These are phyloP conservation scores for Glutinoglossum americanum DNA, from an alignment of 495 filamentous ascomycete species.

Conservation along the genomic window DNA sequence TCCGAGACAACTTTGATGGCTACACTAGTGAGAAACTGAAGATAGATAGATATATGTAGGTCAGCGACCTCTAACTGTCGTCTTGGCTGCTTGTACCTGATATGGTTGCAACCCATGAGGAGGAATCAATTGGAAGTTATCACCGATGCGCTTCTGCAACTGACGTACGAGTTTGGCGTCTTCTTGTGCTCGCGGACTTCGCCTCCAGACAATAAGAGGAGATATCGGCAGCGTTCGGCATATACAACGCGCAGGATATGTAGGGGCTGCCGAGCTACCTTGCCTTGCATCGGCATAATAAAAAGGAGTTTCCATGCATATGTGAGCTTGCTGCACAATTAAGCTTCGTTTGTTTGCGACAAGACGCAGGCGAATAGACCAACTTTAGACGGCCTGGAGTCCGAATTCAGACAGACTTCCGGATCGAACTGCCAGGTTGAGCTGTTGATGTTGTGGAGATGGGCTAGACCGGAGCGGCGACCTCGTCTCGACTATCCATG, in stretches of 20 bases:
- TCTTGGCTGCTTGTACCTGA: too few relatives aligned
- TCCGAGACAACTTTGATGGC: too few relatives aligned
- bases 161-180: background rate
- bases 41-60: too few relatives aligned
- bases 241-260: background rate
- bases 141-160: background rate
- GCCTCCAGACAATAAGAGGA: background rate
- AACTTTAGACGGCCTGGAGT: background rate
- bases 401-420: background rate
- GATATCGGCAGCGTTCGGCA: background rate
- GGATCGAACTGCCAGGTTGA: background rate
- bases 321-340: background rate
- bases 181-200: background rate
- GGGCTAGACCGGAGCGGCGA: background rate
- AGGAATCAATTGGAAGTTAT: background rate
- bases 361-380: background rate
- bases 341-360: conserved; percentile 1
- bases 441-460: background rate
- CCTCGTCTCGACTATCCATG: conserved; percentile 9
- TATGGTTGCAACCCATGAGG: too few relatives aligned
- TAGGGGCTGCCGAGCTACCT: background rate
- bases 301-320: background rate
- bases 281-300: background rate
- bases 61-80: too few relatives aligned
- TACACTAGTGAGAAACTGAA: too few relatives aligned